phyloP scores from a whole-genome alignment of 108 stramenopile genomes.

The Discostella stelligeroides region DNA sequence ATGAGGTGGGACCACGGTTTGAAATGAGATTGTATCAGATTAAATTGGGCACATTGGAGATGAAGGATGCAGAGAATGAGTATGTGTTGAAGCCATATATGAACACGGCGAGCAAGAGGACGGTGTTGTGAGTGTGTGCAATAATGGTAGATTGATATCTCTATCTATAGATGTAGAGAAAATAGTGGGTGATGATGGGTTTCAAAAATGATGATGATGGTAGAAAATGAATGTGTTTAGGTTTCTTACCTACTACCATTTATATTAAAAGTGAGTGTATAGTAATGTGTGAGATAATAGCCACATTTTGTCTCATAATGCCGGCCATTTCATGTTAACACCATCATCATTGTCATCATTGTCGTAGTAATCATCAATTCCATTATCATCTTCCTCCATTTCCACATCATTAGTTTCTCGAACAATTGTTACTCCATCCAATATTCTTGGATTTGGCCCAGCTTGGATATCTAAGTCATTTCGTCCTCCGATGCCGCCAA shows the following conservation, averaged over 20 bases:
- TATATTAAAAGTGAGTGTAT: too few species aligned
- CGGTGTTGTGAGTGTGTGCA: slow-evolving; percentile 63
- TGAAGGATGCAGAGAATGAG: slow-evolving; percentile 96
- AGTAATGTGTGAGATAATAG: too few species aligned
- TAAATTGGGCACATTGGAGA: slow-evolving; percentile 92
- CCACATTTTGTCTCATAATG: background rate
- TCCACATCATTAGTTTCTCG: slow-evolving; percentile 12
- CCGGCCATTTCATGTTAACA: slow-evolving; percentile 7
- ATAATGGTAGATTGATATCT: too few species aligned
- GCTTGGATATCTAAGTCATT: slow-evolving; percentile 23
- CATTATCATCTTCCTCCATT: background rate
- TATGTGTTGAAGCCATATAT: slow-evolving; percentile 98
- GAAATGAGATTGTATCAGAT: slow-evolving; percentile 98
- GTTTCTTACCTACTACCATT: too few species aligned
- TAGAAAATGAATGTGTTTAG: too few species aligned
- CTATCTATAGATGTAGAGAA: too few species aligned
- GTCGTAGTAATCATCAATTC: background rate
- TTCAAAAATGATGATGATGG: too few species aligned
- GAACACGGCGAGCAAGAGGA: slow-evolving; percentile 93
- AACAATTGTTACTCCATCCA: slow-evolving; percentile 31
- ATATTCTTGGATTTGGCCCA: background rate
- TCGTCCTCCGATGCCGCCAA: slow-evolving; percentile 1
- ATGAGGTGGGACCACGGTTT: slow-evolving; percentile 98
- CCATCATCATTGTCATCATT: slow-evolving; percentile 12
- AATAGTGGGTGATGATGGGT: background rate